Percentiles rank a stretch among this genome's conserved stretches.
Conservation (phyloP, 164 flowering plant species). For the Magnolia kwangsiensis region DNA sequence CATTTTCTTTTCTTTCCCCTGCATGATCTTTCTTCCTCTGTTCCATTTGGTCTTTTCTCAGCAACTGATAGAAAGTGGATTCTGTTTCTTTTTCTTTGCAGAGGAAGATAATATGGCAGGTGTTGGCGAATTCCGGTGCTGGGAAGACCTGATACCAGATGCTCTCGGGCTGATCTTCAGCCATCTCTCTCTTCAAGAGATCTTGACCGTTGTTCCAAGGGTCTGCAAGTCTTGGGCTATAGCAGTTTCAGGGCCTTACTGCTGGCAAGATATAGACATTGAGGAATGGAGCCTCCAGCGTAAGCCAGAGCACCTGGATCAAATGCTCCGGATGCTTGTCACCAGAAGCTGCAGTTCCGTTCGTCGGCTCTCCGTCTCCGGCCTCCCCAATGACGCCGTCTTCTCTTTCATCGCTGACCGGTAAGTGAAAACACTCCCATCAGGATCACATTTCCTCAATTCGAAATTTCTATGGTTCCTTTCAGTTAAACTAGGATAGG, state of each 20-base stretch:
- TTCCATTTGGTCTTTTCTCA: neutral
- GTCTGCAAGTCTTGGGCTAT: constrained; percentile 86
- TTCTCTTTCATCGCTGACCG: constrained; percentile 63
- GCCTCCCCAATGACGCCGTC: constrained; percentile 26
- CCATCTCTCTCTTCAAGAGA: constrained; percentile 62
- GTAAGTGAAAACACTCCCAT: constrained; percentile 36
- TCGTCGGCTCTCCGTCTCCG: constrained; percentile 51
- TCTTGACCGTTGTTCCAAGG: constrained; percentile 65
- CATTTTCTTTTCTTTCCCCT: neutral
- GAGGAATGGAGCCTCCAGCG: constrained; percentile 62
- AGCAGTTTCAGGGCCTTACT: constrained; percentile 74
- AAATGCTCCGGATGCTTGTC: constrained; percentile 59
- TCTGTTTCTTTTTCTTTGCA: neutral
- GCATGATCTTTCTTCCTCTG: neutral
- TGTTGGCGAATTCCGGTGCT: constrained; percentile 37
- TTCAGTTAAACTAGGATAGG: neutral
- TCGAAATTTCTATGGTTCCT: neutral
- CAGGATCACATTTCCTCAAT: neutral
- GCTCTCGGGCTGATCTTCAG: constrained; percentile 73
- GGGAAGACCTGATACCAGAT: constrained; percentile 85
- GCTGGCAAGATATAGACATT: constrained; percentile 95
- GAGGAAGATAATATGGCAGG: constrained; percentile 40
- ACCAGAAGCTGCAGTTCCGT: constrained; percentile 56
- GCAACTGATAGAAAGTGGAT: neutral
- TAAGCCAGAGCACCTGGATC: constrained; percentile 37